phyloP scores from a whole-genome alignment of 306 rosid species.

The Gynostemma pentaphyllum region DNA sequence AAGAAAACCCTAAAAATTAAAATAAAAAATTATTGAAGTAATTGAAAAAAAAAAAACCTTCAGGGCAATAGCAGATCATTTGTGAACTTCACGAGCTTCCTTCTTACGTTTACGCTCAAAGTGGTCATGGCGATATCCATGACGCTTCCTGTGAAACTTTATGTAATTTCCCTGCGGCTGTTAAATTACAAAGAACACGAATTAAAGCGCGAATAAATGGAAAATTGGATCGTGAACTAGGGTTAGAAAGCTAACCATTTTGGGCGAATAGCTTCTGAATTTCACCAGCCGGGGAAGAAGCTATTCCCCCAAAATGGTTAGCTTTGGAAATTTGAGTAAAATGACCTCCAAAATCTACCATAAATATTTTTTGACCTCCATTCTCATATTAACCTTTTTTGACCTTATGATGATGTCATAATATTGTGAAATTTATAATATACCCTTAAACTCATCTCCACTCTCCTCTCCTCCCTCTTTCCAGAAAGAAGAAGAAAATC shows the following conservation, averaged over 20 bases:
- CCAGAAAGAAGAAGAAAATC: no score
- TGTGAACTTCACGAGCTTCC: slow-evolving; percentile 76
- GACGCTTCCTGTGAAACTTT: slow-evolving; percentile 69
- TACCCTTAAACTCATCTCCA: no score
- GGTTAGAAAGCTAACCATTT: neutral
- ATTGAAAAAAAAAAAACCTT: slow-evolving; percentile 32
- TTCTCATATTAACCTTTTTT: no score
- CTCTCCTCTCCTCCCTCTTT: no score
- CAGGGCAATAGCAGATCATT: slow-evolving; percentile 66
- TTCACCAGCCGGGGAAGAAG: neutral
- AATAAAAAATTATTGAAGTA: no score
- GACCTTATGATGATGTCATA: no score
- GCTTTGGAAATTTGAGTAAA: no score
- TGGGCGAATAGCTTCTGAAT: neutral
- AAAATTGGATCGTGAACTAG: neutral
- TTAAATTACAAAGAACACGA: neutral
- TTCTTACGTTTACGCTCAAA: slow-evolving; percentile 91
- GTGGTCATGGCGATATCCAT: slow-evolving; percentile 81
- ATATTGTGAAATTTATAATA: no score
- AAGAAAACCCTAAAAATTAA: no score
- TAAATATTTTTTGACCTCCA: no score
- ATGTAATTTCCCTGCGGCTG: slow-evolving; percentile 99
- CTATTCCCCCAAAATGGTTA: no score
- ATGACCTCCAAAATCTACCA: no score
- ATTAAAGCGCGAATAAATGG: neutral